Percentiles rank a stretch among this genome's conserved stretches.
Conservation (phyloP, 306 rosid species). For the Lagenaria siceraria region DNA sequence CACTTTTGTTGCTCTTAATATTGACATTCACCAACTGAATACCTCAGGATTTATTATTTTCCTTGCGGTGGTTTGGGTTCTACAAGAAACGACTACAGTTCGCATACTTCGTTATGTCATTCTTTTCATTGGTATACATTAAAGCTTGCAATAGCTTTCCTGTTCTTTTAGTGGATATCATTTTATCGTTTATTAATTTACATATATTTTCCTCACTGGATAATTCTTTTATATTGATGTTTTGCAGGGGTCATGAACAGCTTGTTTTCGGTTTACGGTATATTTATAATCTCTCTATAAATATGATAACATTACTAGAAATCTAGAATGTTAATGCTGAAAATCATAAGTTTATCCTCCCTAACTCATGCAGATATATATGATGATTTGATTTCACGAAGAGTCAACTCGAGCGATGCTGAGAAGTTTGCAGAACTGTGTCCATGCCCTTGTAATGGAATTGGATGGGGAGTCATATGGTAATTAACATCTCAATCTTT, state of each 20-base stretch:
- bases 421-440: conserved; percentile 96
- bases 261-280: conserved; percentile 93
- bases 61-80: conserved; percentile 68
- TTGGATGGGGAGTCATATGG: conserved; percentile 97
- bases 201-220: conserved; percentile 9
- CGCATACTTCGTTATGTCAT: conserved; percentile 75
- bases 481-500: conserved; percentile 21
- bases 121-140: conserved; percentile 66
- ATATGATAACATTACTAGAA: neutral
- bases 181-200: neutral
- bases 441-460: conserved; percentile 88
- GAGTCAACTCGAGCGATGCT: conserved; percentile 92
- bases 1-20: neutral
- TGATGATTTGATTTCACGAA: conserved; percentile 83
- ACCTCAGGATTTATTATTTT: conserved; percentile 71
- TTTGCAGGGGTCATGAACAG: conserved; percentile 97
- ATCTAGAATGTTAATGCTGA: neutral
- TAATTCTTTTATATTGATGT: conserved; percentile 14
- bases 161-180: neutral
- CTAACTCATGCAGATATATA: conserved; percentile 49
- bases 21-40: conserved; percentile 15
- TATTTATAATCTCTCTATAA: conserved; percentile 10
- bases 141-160: conserved; percentile 6
- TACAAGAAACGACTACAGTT: conserved; percentile 83
- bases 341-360: neutral